A percentile compares a stretch with the other conserved stretches of the same genome.
phyloP scores from a whole-genome alignment of 2,329 filamentous ascomycete genomes.

The Neurospora crassa region DNA sequence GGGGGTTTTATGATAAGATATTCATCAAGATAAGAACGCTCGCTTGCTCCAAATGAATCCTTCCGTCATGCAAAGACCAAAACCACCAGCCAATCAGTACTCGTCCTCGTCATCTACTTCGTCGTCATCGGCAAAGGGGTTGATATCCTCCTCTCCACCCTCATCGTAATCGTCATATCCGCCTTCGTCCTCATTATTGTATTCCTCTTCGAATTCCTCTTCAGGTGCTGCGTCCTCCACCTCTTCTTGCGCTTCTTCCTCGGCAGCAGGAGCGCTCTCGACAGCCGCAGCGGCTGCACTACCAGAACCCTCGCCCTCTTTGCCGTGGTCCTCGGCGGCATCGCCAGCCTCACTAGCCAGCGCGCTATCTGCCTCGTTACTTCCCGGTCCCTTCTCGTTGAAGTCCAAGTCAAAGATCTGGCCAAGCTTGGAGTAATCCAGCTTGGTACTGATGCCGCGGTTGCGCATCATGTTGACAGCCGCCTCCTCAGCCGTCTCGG shows the following conservation, averaged over 20 bases:
- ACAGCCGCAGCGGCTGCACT: not conserved
- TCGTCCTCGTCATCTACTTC: conserved; percentile 10
- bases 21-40: not conserved
- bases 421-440: conserved; percentile 59
- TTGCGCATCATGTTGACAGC: conserved; percentile 59
- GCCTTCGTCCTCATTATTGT: not conserved
- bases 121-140: conserved; percentile 16
- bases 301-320: not conserved
- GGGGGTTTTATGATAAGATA: not conserved
- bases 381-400: not conserved
- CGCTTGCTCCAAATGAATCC: not conserved
- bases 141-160: conserved; percentile 12
- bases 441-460: conserved; percentile 61
- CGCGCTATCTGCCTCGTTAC: not conserved
- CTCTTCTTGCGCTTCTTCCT: conserved; percentile 10
- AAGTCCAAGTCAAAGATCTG: conserved; percentile 35
- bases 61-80: not conserved
- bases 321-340: not conserved
- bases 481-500: conserved; percentile 56
- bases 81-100: not conserved
- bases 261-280: not conserved
- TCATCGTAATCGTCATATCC: conserved; percentile 11
- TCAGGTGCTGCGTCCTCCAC: conserved; percentile 1
- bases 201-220: conserved; percentile 5
- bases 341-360: not conserved